These are phyloP conservation scores for Malus hybrid DNA, from an alignment of 331 rosid genomes.

Conservation along the genomic window DNA sequence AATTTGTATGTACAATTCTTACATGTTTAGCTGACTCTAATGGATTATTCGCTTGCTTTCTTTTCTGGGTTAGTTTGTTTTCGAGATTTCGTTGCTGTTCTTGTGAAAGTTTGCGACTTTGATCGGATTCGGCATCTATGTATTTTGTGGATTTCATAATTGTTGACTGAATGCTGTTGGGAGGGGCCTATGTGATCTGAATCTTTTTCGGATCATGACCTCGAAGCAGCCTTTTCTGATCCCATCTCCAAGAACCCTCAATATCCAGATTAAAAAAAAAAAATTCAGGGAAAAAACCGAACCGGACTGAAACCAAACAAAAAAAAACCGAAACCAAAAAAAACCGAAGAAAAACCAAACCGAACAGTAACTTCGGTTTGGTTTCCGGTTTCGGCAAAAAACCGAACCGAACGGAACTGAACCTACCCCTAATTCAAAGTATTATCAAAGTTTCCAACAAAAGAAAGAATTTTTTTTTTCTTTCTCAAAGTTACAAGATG, in stretches of 20 bases:
- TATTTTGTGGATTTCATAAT: slow-evolving; percentile 4
- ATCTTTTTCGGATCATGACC: slow-evolving; percentile 39
- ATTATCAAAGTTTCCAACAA: too few relatives aligned
- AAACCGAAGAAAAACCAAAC: too few relatives aligned
- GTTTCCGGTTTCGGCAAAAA: too few relatives aligned
- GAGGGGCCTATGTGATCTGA: slow-evolving; percentile 17
- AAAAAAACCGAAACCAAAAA: too few relatives aligned
- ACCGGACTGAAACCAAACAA: too few relatives aligned
- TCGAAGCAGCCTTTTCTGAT: slow-evolving; percentile 35
- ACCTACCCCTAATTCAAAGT: too few relatives aligned
- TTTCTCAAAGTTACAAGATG: too few relatives aligned
- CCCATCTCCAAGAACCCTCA: slow-evolving; percentile 29
- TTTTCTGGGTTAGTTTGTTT: not conserved
- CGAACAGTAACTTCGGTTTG: too few relatives aligned
- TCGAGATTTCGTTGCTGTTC: not conserved
- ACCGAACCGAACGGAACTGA: too few relatives aligned
- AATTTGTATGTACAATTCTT: not conserved
- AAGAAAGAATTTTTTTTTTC: too few relatives aligned
- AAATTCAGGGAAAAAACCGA: too few relatives aligned
- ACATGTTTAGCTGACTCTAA: not conserved
- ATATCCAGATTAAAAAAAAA: not conserved
- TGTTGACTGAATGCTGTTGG: slow-evolving; percentile 1
- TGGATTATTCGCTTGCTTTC: not conserved
- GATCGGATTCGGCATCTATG: slow-evolving; percentile 9
- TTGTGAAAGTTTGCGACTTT: not conserved